Evolutionary conservation across 2,329 filamentous ascomycete species (phyloP).

Genomic region (Verticillium longisporum): DNA sequence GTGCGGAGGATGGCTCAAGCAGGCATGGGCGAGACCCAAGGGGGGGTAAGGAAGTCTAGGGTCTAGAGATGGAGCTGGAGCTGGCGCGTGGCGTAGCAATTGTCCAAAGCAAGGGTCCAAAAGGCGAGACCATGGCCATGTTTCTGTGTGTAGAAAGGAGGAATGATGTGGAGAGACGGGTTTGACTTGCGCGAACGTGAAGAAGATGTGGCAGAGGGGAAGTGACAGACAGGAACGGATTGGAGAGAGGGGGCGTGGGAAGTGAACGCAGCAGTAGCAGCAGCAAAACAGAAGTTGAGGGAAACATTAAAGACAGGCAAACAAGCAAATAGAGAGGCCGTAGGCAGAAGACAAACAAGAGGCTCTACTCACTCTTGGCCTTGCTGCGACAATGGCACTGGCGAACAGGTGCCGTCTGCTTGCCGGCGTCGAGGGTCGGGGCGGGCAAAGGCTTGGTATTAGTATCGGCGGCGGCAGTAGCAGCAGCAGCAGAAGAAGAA

Average conservation of each 20-base stretch:
- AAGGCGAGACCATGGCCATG: not conserved
- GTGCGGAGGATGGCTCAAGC: not conserved
- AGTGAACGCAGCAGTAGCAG: not conserved
- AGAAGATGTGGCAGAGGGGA: not conserved
- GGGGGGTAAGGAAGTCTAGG: not conserved
- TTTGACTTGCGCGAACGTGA: not conserved
- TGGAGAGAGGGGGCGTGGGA: no score
- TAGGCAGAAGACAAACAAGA: not conserved
- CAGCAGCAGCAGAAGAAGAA: no score
- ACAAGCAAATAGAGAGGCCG: not conserved
- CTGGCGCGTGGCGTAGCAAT: not conserved
- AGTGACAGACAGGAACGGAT: not conserved
- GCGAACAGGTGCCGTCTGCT: not conserved
- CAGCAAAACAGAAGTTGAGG: not conserved
- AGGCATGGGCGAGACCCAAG: not conserved
- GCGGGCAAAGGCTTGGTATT: not conserved
- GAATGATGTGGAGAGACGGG: not conserved
- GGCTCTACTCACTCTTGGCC: not conserved
- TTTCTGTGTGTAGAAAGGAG: not conserved
- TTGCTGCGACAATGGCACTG: not conserved
- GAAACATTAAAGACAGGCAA: not conserved
- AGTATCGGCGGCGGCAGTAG: not conserved
- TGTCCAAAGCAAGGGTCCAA: not conserved
- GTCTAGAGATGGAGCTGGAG: conserved; percentile 1
- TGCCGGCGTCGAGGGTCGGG: not conserved